Conservation (phyloP, 192 early-diverging fungal species). For the Dimargaris xerosporica region DNA sequence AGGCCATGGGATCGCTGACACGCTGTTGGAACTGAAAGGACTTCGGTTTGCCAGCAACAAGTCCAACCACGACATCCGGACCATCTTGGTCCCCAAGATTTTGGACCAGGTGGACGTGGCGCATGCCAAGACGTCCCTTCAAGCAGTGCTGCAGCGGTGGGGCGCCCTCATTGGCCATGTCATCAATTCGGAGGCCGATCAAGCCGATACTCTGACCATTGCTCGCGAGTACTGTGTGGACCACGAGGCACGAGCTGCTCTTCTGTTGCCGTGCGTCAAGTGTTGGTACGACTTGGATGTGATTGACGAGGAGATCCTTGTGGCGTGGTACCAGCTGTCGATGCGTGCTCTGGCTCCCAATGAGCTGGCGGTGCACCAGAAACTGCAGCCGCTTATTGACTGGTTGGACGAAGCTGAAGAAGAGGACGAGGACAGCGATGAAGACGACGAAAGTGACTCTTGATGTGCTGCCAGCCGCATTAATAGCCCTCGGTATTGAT, state of each 20-base stretch:
- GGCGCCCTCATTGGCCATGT: conserved; percentile 48
- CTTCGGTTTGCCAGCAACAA: conserved; percentile 77
- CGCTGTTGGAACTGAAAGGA: conserved; percentile 71
- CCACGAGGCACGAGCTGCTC: conserved; percentile 23
- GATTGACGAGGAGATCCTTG: conserved; percentile 62
- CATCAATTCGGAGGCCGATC: conserved; percentile 49
- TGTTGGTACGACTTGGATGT: conserved; percentile 67
- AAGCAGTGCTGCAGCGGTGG: conserved; percentile 44
- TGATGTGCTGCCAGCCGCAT: too few relatives aligned
- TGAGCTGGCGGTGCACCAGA: conserved; percentile 33
- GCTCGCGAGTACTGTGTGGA: conserved; percentile 36
- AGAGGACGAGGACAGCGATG: conserved; percentile 40
- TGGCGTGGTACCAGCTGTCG: conserved; percentile 53
- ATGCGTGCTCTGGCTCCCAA: conserved; percentile 23
- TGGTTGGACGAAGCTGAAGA: conserved; percentile 62
- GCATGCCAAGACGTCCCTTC: conserved; percentile 25
- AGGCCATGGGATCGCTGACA: conserved; percentile 51
- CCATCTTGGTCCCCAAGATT: conserved; percentile 53
- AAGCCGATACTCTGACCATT: conserved; percentile 47
- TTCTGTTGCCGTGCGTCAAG: conserved; percentile 44
- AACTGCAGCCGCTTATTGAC: conserved; percentile 45
- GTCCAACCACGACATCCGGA: conserved; percentile 61
- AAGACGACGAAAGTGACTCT: conserved; percentile 23
- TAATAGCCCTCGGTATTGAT: too few relatives aligned
- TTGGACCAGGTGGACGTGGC: conserved; percentile 40